Evolutionary conservation across 441 rosid species (phyloP).

Genomic region (Croton setiger): DNA sequence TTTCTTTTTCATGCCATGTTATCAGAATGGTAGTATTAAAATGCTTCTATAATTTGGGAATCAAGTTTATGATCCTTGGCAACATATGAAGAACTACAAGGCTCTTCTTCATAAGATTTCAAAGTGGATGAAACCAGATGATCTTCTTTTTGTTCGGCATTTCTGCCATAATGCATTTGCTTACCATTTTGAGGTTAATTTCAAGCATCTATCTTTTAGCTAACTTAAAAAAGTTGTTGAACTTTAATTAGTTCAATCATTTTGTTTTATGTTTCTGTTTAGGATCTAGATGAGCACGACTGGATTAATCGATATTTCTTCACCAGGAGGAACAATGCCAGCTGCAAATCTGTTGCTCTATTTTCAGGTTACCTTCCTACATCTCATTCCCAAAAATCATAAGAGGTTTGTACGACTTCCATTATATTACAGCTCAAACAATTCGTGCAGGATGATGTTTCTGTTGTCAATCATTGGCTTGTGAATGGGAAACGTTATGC

Average conservation of each 20-base stretch:
- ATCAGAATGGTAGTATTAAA: slow-evolving; percentile 1
- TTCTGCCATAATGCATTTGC: slow-evolving; percentile 85
- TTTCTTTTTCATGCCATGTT: slow-evolving; percentile 9
- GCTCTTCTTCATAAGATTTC: slow-evolving; percentile 73
- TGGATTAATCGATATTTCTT: slow-evolving; percentile 87
- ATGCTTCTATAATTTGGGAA: neutral
- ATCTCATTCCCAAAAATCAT: too few relatives aligned
- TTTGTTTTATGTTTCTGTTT: slow-evolving; percentile 4
- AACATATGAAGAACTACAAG: slow-evolving; percentile 86
- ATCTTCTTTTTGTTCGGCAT: slow-evolving; percentile 68
- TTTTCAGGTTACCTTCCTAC: slow-evolving; percentile 49
- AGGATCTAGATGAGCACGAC: slow-evolving; percentile 75
- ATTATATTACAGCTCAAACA: neutral
- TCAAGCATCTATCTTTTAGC: too few relatives aligned
- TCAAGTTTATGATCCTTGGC: slow-evolving; percentile 12
- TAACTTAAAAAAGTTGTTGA: too few relatives aligned
- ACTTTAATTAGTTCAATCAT: too few relatives aligned
- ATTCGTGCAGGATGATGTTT: slow-evolving; percentile 57
- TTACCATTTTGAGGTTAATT: slow-evolving; percentile 90
- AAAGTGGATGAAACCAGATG: slow-evolving; percentile 78
- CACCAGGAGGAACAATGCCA: slow-evolving; percentile 89
- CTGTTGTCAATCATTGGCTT: slow-evolving; percentile 67
- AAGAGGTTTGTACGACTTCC: neutral
- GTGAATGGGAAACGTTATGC: slow-evolving; percentile 78
- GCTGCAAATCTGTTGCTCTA: slow-evolving; percentile 79